phyloP scores from a whole-genome alignment of 2,329 filamentous ascomycete species.

The Arthrobotrys sinensis region DNA sequence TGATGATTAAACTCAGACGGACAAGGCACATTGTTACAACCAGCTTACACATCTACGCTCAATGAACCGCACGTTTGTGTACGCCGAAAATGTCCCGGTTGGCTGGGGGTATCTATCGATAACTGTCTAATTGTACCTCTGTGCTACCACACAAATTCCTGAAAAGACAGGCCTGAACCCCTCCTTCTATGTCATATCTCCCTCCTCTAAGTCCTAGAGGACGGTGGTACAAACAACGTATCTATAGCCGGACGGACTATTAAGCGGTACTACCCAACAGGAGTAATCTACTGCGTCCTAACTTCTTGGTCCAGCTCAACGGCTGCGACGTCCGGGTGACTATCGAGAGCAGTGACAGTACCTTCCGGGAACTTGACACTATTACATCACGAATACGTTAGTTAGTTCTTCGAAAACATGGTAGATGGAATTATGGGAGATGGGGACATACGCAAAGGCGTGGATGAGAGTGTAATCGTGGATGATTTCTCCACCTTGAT shows the following conservation, averaged over 20 bases:
- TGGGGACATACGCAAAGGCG: conserved; percentile 84
- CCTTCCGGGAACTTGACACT: conserved; percentile 9
- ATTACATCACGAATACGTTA: neutral
- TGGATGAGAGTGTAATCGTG: conserved; percentile 91
- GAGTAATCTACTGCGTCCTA: conserved; percentile 19
- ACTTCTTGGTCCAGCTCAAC: neutral
- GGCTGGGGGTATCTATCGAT: neutral
- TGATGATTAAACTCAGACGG: too few species aligned
- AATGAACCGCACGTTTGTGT: too few species aligned
- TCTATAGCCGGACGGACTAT: neutral
- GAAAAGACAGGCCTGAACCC: neutral
- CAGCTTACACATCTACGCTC: too few species aligned
- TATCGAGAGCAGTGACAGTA: neutral
- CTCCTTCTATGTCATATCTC: too few species aligned
- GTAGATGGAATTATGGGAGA: neutral
- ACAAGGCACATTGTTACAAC: too few species aligned
- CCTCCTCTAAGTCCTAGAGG: neutral
- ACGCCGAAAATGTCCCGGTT: neutral
- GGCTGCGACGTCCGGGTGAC: conserved; percentile 13
- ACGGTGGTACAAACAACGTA: neutral
- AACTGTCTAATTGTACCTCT: neutral
- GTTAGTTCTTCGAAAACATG: neutral
- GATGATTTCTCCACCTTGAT: conserved; percentile 85
- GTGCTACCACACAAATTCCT: neutral
- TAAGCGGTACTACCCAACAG: neutral